Evolutionary conservation across 805 yeast genomes (phyloP).

Genomic region (Spathaspora passalidarum): DNA sequence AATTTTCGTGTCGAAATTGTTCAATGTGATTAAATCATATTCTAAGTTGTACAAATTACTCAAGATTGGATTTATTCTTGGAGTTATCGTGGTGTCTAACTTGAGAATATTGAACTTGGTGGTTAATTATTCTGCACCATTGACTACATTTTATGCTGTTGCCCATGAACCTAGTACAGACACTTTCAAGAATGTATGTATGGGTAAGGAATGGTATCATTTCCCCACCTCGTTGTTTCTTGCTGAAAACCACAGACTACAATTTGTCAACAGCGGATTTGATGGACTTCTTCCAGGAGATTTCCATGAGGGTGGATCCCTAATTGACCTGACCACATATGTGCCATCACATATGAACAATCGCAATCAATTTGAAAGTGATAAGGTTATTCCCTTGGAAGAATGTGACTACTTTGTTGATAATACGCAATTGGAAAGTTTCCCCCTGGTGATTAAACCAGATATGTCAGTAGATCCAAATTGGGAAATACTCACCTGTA

Average conservation of each 20-base stretch:
- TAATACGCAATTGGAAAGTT: conserved; percentile 32
- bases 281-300: conserved; percentile 89
- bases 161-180: conserved; percentile 11
- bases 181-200: conserved; percentile 55
- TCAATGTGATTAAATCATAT: conserved; percentile 3
- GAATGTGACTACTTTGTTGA: conserved; percentile 74
- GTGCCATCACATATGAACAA: conserved; percentile 74
- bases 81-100: conserved; percentile 18
- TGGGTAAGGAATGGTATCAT: conserved; percentile 96
- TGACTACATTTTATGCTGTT: conserved; percentile 48
- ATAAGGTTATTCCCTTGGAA: conserved; percentile 47
- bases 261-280: conserved; percentile 74
- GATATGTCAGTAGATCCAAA: conserved; percentile 4
- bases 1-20: conserved; percentile 28
- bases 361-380: conserved; percentile 60
- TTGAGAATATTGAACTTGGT: conserved; percentile 60
- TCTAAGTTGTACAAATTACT: neutral
- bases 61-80: neutral
- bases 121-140: conserved; percentile 71
- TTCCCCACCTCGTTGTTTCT: conserved; percentile 86
- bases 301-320: conserved; percentile 48
- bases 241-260: conserved; percentile 58
- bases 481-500: conserved; percentile 53
- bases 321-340: conserved; percentile 35
- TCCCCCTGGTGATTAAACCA: conserved; percentile 32